Evolutionary conservation across 805 yeast species (phyloP), one percentile per base, ranked within the genome.

Genomic region (Candida dendrica): DNA sequence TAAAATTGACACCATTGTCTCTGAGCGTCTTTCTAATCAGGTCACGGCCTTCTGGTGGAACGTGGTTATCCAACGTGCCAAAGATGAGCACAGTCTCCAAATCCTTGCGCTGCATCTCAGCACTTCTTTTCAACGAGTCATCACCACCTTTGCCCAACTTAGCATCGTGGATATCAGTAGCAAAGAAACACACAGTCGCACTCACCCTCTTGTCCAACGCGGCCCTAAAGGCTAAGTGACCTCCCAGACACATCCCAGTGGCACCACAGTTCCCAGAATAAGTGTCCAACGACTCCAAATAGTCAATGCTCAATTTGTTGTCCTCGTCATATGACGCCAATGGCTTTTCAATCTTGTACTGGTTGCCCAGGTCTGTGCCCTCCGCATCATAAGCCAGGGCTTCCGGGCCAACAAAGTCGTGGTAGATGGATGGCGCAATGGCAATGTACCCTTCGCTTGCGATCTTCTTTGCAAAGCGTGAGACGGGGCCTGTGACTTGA

Each of bases 201-300:
- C 66, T 64, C 36, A 84, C 77, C 43, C 87, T 63, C 31, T 71
- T 66, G 53, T 84, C 87, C 49, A 83, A 66, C 2, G 81, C 79
- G 3, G 84, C 79, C 49, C 95, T 68, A 64, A 73, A 82, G 1
- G 93, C 91, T 52, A 84, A 65, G 57, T 84, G 93, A 1, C 93
- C 95, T 17, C 93, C 93, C 31, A 84, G 72, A 59, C 95, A 85
- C 93, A 85, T 85, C 16, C 93, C 95, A 3, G 91, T 83, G 36
- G 89, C 81, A 31, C 93, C 93, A 50, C 83, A 74, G 44, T 71
- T 75, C 34, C 90, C 90, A 47, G 74, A 79, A 58, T 84, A 84
- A 10, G 87, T 81, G 1, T 71, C 65, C 48, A 84, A 66, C 2
- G 72, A 51, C 38, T 60, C 60, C 43, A 84, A 67, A 54, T 82